These are phyloP conservation scores for Didymella exigua DNA, from an alignment of 2,329 filamentous ascomycete species.

Conservation along the genomic window DNA sequence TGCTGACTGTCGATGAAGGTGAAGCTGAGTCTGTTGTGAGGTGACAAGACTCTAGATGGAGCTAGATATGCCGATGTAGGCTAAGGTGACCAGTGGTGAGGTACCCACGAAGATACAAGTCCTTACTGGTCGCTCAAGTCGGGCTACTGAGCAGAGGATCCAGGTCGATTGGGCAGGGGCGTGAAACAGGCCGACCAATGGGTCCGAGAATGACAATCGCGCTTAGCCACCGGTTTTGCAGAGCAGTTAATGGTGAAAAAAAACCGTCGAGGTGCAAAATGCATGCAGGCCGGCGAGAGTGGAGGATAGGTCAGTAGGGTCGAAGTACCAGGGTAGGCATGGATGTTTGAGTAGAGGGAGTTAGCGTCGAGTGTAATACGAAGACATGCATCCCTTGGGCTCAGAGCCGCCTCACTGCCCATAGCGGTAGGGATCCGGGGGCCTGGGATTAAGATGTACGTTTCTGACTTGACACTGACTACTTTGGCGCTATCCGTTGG, in stretches of 20 bases:
- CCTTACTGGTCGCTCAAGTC: slow-evolving; percentile 46
- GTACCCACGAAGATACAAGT: slow-evolving; percentile 37
- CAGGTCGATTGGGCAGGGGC: slow-evolving; percentile 44
- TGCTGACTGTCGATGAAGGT: slow-evolving; percentile 29
- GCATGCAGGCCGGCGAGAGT: slow-evolving; percentile 41
- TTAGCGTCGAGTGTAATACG: slow-evolving; percentile 43
- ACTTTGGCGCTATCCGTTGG: slow-evolving; percentile 34
- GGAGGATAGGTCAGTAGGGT: slow-evolving; percentile 38
- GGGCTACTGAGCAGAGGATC: slow-evolving; percentile 45
- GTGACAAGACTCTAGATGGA: slow-evolving; percentile 38
- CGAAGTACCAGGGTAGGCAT: slow-evolving; percentile 36
- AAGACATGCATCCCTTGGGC: slow-evolving; percentile 41
- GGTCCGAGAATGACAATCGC: slow-evolving; percentile 38
- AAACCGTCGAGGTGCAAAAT: slow-evolving; percentile 36
- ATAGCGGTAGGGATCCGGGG: slow-evolving; percentile 45
- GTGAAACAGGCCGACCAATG: slow-evolving; percentile 50
- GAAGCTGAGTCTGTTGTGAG: slow-evolving; percentile 32
- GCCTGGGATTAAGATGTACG: slow-evolving; percentile 40
- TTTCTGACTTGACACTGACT: slow-evolving; percentile 33
- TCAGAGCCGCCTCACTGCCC: slow-evolving; percentile 38
- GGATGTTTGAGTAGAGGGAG: slow-evolving; percentile 40
- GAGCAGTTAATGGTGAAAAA: slow-evolving; percentile 31
- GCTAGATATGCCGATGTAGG: slow-evolving; percentile 42
- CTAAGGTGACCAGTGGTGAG: slow-evolving; percentile 42
- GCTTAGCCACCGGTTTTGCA: slow-evolving; percentile 46